A percentile compares a stretch with the other conserved stretches of the same genome.
Conservation (phyloP, 805 yeast genomes). For the Candida sithepensis region DNA sequence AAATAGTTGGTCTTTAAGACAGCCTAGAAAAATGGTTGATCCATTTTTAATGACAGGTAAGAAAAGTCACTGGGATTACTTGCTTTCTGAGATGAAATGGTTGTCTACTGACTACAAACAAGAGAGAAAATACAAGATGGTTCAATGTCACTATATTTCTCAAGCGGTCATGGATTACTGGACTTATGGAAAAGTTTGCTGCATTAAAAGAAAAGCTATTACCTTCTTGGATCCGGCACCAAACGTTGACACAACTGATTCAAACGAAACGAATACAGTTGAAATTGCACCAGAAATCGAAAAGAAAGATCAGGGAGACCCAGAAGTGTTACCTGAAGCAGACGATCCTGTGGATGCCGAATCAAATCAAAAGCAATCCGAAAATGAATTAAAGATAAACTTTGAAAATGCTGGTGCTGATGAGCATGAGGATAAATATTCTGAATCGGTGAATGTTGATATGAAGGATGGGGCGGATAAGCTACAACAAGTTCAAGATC, state of each 20-base stretch:
- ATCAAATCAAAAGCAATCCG: not conserved
- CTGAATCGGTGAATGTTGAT: not conserved
- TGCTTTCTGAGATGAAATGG: slow-evolving; percentile 81
- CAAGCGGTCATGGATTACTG: slow-evolving; percentile 76
- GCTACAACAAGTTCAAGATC: not conserved
- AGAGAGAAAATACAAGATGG: slow-evolving; percentile 62
- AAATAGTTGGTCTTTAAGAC: slow-evolving; percentile 88
- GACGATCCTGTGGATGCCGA: not conserved
- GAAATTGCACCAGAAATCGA: not conserved
- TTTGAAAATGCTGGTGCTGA: slow-evolving; percentile 10
- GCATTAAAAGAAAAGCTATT: slow-evolving; percentile 53
- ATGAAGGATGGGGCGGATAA: not conserved
- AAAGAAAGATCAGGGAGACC: not conserved
- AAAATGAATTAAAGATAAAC: slow-evolving; percentile 2
- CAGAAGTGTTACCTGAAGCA: not conserved
- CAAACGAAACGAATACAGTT: not conserved
- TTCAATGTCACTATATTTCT: slow-evolving; percentile 66
- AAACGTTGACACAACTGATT: not conserved
- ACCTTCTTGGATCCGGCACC: slow-evolving; percentile 18
- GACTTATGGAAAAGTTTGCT: slow-evolving; percentile 66
- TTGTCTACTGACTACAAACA: slow-evolving; percentile 75
- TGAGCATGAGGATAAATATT: not conserved
- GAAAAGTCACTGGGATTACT: slow-evolving; percentile 66
- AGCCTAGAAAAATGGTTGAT: slow-evolving; percentile 67
- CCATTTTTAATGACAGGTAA: slow-evolving; percentile 46